Conservation (phyloP, 371 early-diverging fungal genomes). For the Mucor irregularis region DNA sequence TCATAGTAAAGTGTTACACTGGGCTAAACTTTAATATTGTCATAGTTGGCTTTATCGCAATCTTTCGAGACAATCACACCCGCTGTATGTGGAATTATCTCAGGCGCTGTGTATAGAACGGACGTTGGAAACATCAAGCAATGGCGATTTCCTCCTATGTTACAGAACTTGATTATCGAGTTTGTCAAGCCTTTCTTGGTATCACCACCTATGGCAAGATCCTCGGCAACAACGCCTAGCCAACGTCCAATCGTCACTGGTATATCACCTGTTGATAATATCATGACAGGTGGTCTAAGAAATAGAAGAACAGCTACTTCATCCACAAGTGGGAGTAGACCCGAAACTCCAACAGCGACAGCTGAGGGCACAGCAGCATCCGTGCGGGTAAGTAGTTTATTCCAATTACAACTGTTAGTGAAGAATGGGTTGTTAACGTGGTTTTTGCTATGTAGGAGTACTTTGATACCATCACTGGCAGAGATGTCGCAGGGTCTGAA, state of each 20-base stretch:
- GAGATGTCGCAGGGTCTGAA: constrained; percentile 36
- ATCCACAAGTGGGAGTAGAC: background rate
- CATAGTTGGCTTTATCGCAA: constrained; percentile 39
- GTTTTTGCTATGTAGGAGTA: constrained; percentile 39
- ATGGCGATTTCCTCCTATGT: constrained; percentile 60
- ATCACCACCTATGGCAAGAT: constrained; percentile 53
- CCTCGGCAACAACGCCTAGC: constrained; percentile 47
- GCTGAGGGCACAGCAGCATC: constrained; percentile 20
- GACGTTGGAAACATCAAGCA: constrained; percentile 60
- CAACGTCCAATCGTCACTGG: constrained; percentile 30
- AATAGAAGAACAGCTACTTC: constrained; percentile 23
- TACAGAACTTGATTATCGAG: constrained; percentile 31
- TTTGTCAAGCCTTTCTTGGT: constrained; percentile 41
- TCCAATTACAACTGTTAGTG: background rate
- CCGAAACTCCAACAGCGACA: constrained; percentile 6
- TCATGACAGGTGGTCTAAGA: constrained; percentile 35
- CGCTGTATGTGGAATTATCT: constrained; percentile 57
- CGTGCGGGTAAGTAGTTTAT: constrained; percentile 26
- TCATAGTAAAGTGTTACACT: background rate
- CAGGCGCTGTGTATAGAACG: constrained; percentile 62
- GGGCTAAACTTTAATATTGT: background rate
- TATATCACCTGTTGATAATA: constrained; percentile 26
- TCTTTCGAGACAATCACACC: constrained; percentile 59
- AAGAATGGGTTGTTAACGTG: background rate
- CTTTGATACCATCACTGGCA: constrained; percentile 56